Evolutionary conservation across 1,139 yeast genomes (phyloP), one percentile per base, ranked within the genome.

Genomic region (Blastobotrys buckinghamii): DNA sequence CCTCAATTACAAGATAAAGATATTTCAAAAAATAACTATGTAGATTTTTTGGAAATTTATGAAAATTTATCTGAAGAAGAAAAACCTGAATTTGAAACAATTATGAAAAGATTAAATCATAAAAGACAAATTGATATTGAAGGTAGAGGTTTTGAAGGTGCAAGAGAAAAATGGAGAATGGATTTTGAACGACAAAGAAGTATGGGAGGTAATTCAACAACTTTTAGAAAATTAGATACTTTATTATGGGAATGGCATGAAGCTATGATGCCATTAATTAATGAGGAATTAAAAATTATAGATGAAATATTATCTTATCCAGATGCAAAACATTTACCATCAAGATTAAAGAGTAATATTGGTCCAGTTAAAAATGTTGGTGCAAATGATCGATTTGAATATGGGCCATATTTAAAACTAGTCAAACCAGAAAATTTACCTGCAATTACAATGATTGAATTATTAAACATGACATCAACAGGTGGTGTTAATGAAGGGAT

Each of bases 81-180:
- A 52, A 75, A 73, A 47, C 65, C 57, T 2, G 67, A 70, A 50
- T 88, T 88, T 64, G 84, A 86, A 57, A 72, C 71, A 27, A 77
- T 82, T 0, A 68, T 90, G 49, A 89, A 87, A 54, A 67, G 72
- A 1, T 79, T 83, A 59, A 90, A 92, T 55, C 78, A 77, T 50
- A 79, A 78, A 22, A 79, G 98, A 61, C 96, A 92, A 64, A 71
- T 79, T 49, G 76, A 77, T 43, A 66, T 92, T 39, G 98, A 92
- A 64, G 74, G 81, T 32, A 76, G 84, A 52, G 94, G 95, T 4
- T 74, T 84, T 9, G 92, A 85, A 57, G 92, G 92, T 2, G 96
- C 97, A 0, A 80, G 77, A 54, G 87, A 82, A 60, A 84, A 85
- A 64, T 92, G 97, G 97, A 82, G 79, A 61, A 83, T 82, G 58